Base-by-base conservation (phyloP, 1,284 basidiomycete genomes). In the Stereum hirsutum region DNA sequence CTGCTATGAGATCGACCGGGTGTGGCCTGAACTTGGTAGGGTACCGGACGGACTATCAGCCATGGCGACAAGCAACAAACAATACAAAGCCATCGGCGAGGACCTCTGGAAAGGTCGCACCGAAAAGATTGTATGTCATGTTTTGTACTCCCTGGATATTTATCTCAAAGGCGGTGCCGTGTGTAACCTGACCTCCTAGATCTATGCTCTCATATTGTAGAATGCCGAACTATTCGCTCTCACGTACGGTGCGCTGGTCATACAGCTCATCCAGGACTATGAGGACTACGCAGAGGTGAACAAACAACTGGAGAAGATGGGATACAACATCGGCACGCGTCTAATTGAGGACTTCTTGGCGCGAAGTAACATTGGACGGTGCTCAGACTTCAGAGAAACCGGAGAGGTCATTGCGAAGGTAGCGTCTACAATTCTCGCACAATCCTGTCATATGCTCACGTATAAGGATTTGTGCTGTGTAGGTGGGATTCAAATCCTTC, bases 401-500 rank as follows among this genome's bases (percentile, higher is more conserved):
- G 96, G 91, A 6, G 93, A 98, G 64, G 89, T 94, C 44, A 75
- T 96, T 10, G 76, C 90, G 7, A 95, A 96, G 75, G 92, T 88
- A 44, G 44, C 66, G 32, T 8, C 20, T 45, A 17, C 23, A 33
- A 27, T 14, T 7, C 8, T 12, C 25, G 20, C 14, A 6, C 14
- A 19, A 30, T 15, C 37, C 2, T 30, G 32, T 4, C 24, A 10
- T 8, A 11, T 28, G 26, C 8, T 26, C 17, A 23, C 21, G 30
- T 8, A 20, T 19, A 35, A 4, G 34, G 12, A 5, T 15, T 17
- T 5, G 30, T 34, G 23, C 19, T 31, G 27, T 34, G 25, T 53
- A 95, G 89, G 89, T 99, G 52, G 96, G 93, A n/a, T 99, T 99
- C 75, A 97, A 97, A 64, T 86, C 92, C 11, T 99, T 99, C 63